These are phyloP conservation scores for Chaetomium sp. DNA, from an alignment of 2,329 filamentous ascomycete species.

Conservation along the genomic window DNA sequence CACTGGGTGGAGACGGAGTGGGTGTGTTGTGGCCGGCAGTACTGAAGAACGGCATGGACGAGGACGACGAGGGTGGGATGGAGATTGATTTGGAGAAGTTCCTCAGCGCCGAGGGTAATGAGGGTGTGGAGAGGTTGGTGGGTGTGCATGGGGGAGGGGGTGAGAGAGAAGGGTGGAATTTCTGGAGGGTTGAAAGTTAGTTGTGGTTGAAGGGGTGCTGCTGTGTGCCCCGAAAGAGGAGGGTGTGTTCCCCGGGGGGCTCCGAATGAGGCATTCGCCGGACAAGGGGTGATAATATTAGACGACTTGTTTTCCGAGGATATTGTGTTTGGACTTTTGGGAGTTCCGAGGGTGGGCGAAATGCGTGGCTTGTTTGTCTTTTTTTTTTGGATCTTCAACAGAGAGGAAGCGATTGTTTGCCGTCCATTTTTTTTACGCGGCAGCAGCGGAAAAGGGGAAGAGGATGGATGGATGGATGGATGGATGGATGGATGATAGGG, in stretches of 20 bases:
- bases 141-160: constrained; percentile 65
- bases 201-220: neutral
- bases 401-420: neutral
- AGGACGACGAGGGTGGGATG: constrained; percentile 73
- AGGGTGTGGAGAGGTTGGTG: constrained; percentile 81
- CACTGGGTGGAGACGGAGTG: constrained; percentile 85
- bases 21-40: constrained; percentile 92
- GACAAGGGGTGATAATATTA: neutral
- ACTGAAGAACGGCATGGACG: constrained; percentile 73
- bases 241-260: no score
- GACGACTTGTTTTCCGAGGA: neutral
- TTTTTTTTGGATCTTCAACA: neutral
- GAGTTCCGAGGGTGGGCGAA: neutral
- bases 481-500: neutral
- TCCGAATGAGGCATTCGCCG: neutral
- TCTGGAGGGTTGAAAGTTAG: constrained; percentile 62
- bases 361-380: neutral
- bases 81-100: constrained; percentile 87
- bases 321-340: neutral
- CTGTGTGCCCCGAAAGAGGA: neutral
- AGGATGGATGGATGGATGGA: neutral
- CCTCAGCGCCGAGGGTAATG: constrained; percentile 72
- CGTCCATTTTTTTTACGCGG: neutral
- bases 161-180: constrained; percentile 76
- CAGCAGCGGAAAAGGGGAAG: neutral